A percentile compares a stretch with the other conserved stretches of the same genome.
These are phyloP conservation scores for Sugiyamaella valdiviana DNA, from an alignment of 805 yeast genomes.

Conservation along the genomic window DNA sequence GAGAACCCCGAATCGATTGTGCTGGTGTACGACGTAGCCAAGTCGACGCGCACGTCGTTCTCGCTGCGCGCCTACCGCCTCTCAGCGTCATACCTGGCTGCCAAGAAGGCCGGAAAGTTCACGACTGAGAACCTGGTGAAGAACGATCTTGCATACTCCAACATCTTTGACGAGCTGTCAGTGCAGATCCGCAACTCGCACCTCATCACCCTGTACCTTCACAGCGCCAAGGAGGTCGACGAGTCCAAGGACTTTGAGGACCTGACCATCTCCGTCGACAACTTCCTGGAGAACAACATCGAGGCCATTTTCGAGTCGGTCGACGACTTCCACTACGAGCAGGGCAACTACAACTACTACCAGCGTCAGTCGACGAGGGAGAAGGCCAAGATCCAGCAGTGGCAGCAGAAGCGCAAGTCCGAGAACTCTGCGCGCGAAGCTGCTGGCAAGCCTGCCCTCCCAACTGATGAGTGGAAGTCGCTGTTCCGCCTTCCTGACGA, in stretches of 20 bases:
- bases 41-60: constrained; percentile 52
- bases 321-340: constrained; percentile 71
- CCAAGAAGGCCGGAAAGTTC: constrained; percentile 50
- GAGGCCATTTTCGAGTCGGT: constrained; percentile 63
- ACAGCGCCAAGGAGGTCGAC: constrained; percentile 8
- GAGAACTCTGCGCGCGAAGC: constrained; percentile 59
- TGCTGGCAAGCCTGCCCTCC: constrained; percentile 44
- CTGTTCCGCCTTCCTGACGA: constrained; percentile 63
- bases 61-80: constrained; percentile 65
- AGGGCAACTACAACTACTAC: constrained; percentile 72
- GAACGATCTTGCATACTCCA: constrained; percentile 55
- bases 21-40: constrained; percentile 62
- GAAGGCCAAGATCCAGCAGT: constrained; percentile 58
- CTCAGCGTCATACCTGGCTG: constrained; percentile 52
- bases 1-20: constrained; percentile 49
- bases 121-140: constrained; percentile 56
- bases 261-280: constrained; percentile 38
- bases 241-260: constrained; percentile 30
- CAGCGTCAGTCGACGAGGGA: constrained; percentile 73
- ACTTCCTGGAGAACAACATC: constrained; percentile 40
- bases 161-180: constrained; percentile 67
- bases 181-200: constrained; percentile 61
- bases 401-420: constrained; percentile 63
- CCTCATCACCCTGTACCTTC: constrained; percentile 48
- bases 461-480: constrained; percentile 58